Evolutionary conservation across 805 yeast species (phyloP).

Genomic region (Starmerella ratchasimensis): DNA sequence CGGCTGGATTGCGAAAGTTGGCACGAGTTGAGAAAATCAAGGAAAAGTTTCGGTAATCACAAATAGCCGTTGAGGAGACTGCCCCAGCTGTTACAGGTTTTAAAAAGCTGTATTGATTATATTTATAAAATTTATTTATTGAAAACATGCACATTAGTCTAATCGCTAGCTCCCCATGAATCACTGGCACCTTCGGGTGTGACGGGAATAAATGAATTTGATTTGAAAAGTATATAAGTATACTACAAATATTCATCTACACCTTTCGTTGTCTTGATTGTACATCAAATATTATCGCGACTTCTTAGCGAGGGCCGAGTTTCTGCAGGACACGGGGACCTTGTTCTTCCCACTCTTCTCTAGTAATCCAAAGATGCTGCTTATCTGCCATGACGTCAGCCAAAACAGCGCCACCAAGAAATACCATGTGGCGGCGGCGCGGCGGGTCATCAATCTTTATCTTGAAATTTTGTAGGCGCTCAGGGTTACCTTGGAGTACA

Average conservation of each 20-base stretch:
- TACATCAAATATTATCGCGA: not conserved
- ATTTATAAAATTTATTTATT: too few relatives aligned
- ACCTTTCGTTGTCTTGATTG: too few relatives aligned
- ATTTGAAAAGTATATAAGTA: too few relatives aligned
- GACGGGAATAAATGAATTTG: too few relatives aligned
- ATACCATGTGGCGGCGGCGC: conserved; percentile 96
- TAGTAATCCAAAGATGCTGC: conserved; percentile 95
- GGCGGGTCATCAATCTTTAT: conserved; percentile 98
- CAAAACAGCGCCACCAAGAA: conserved; percentile 94
- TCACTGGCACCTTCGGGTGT: too few relatives aligned
- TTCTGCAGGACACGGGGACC: conserved; percentile 76
- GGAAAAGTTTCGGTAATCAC: conserved; percentile 3
- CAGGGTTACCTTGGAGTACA: conserved; percentile 75
- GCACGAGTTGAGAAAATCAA: conserved; percentile 31
- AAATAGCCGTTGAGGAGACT: not conserved
- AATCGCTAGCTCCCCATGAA: too few relatives aligned
- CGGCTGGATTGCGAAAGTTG: conserved; percentile 42
- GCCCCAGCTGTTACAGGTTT: too few relatives aligned
- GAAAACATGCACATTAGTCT: too few relatives aligned
- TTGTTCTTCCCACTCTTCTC: conserved; percentile 95
- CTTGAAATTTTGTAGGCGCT: conserved; percentile 72
- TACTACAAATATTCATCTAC: too few relatives aligned
- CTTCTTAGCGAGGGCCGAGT: conserved; percentile 70
- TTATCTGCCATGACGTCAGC: conserved; percentile 97
- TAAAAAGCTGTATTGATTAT: too few relatives aligned